These are phyloP conservation scores for Oryza meridionalis DNA, from an alignment of 176 grass and related monocot species.

Conservation along the genomic window DNA sequence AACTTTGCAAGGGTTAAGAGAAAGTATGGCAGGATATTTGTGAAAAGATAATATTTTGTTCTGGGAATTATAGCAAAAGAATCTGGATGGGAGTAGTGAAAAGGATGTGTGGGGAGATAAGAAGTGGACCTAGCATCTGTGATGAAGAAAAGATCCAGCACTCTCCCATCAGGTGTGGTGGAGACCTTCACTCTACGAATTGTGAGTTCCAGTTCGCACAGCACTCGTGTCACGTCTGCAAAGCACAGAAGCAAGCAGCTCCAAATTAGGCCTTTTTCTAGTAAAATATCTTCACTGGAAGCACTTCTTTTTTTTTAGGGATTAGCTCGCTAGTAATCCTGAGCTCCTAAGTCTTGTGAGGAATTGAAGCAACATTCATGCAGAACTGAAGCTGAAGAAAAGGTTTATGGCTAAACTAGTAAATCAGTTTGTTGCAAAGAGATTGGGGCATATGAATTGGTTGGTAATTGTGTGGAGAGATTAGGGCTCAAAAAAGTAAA, in stretches of 20 bases:
- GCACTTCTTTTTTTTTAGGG: not conserved
- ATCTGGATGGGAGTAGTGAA: not conserved
- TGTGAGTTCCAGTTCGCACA: constrained; percentile 75
- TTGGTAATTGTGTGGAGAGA: not conserved
- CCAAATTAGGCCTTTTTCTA: constrained; percentile 22
- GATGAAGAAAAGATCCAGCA: constrained; percentile 86
- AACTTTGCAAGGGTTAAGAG: not conserved
- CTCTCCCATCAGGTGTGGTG: constrained; percentile 78
- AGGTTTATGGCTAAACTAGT: too few relatives aligned
- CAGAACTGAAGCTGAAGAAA: not conserved
- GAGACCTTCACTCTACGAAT: constrained; percentile 86
- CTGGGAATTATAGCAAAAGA: not conserved
- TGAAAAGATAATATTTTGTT: not conserved
- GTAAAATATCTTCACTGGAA: not conserved
- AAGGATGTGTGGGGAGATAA: constrained; percentile 19
- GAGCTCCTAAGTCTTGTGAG: not conserved
- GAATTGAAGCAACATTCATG: not conserved
- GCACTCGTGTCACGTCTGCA: constrained; percentile 70
- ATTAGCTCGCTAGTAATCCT: not conserved
- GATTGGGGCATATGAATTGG: not conserved
- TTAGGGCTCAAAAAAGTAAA: too few relatives aligned
- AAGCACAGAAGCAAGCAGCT: constrained; percentile 34
- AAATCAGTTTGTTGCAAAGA: too few relatives aligned
- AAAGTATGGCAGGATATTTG: not conserved
- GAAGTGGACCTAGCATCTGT: constrained; percentile 65